Evolutionary conservation across 768 basidiomycete genomes (phyloP), one percentile per base, ranked within the genome.

Genomic region (Lentinula sp.): DNA sequence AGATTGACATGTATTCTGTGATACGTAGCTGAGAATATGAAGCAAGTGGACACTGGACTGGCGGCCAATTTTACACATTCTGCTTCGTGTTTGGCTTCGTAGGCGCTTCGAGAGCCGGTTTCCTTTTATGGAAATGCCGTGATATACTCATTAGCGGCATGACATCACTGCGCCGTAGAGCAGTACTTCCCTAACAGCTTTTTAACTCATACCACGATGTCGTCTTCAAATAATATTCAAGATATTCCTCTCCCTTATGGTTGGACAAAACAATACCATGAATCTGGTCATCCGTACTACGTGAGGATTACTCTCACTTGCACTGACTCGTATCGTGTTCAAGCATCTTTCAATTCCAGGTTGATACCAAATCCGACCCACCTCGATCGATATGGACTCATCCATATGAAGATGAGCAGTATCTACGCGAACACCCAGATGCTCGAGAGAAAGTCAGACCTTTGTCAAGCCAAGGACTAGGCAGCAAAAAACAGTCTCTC

Each of bases 341-440:
- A 59, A 7, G 57, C 16, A 10, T 16, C 54, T 62, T 21, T 40
- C 11, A 48, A 9, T 49, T 55, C 1, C 51, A 88, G 85, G 84
- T 89, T 16, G 86, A 91, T 62, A 89, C 87, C 0, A 75, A 72
- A 61, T 81, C 83, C 0, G 74, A 70, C 7, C 88, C 89, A 7
- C 83, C 86, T 1, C 81, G 88, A 0, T 78, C 83, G 0, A 89
- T 84, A 65, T 91, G 88, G 89, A 76, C 78, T 1, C 88, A 91
- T 67, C 88, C 89, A 1, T 82, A 82, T 61, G 85, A 89, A 60
- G 87, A 89, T 68, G 81, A 85, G 50, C 76, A 82, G 56, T 89
- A 80, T 70, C 75, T 88, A n/a, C 65, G 28, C 9, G 79, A 82
- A 50, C 80, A 87, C 63, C 83, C 85, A 7, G 79, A 83, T 4